Percentiles rank a stretch among this genome's conserved stretches.
Evolutionary conservation across 2,329 filamentous ascomycete species (phyloP).

Genomic region (Cercospora canescens): DNA sequence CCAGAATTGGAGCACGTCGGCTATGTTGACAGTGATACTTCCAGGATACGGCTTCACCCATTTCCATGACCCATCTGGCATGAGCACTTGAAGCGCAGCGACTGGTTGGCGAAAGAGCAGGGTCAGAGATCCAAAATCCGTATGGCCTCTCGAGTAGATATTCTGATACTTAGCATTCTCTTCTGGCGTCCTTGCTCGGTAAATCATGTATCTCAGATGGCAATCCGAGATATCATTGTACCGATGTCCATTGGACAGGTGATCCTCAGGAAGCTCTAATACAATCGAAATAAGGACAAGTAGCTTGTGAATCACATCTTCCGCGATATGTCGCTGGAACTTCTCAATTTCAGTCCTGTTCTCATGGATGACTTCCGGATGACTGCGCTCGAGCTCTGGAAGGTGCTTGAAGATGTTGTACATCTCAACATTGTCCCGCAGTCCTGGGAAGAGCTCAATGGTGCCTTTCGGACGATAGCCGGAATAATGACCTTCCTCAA

Average conservation of each 20-base stretch:
- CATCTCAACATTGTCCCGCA: constrained; percentile 57
- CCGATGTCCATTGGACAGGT: constrained; percentile 56
- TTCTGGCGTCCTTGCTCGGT: constrained; percentile 30
- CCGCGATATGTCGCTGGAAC: constrained; percentile 54
- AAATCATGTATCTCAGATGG: constrained; percentile 35
- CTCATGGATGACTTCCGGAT: constrained; percentile 42
- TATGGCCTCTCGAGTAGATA: constrained; percentile 40
- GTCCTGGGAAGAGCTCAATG: constrained; percentile 23
- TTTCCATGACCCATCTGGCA: constrained; percentile 42
- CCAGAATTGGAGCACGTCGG: constrained; percentile 42
- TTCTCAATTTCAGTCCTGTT: constrained; percentile 57
- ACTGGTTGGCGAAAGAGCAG: constrained; percentile 45
- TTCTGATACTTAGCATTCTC: constrained; percentile 33
- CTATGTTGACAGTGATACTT: constrained; percentile 45
- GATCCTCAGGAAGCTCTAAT: constrained; percentile 60
- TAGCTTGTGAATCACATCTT: constrained; percentile 58
- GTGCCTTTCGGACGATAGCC: constrained; percentile 31
- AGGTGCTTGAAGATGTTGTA: constrained; percentile 59
- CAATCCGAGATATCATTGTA: constrained; percentile 53
- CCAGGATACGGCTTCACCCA: constrained; percentile 43
- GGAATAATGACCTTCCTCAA: constrained; percentile 35
- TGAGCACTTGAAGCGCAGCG: constrained; percentile 43
- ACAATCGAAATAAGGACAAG: constrained; percentile 62
- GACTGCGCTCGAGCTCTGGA: constrained; percentile 26
- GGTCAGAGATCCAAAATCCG: constrained; percentile 46